Conservation (phyloP, 805 yeast species). For the Teunomyces gatunensis region DNA sequence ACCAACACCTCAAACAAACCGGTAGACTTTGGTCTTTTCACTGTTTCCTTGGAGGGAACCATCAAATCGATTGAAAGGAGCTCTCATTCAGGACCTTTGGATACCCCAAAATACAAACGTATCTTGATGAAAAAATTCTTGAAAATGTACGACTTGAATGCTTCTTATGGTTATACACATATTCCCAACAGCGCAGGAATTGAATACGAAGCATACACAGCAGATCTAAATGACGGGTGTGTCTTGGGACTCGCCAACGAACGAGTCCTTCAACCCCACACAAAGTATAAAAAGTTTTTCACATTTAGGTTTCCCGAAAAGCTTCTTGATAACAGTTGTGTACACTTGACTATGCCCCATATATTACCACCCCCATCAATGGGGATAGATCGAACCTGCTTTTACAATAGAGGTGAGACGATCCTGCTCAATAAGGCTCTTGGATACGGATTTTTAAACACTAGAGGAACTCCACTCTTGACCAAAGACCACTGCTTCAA, state of each 20-base stretch:
- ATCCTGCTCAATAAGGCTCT: constrained; percentile 38
- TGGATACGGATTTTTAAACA: constrained; percentile 55
- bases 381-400: constrained; percentile 40
- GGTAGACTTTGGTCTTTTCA: constrained; percentile 43
- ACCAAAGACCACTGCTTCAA: constrained; percentile 47
- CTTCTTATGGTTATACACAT: constrained; percentile 49
- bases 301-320: constrained; percentile 57
- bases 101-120: constrained; percentile 21
- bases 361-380: constrained; percentile 43
- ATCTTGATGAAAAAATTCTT: constrained; percentile 48
- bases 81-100: constrained; percentile 9
- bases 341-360: constrained; percentile 40
- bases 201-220: constrained; percentile 41
- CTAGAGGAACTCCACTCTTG: constrained; percentile 52
- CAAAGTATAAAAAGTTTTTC: constrained; percentile 55
- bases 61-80: constrained; percentile 31
- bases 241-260: constrained; percentile 48
- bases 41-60: constrained; percentile 32
- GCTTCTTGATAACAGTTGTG: constrained; percentile 51
- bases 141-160: constrained; percentile 60
- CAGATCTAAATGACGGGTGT: constrained; percentile 47
- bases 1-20: constrained; percentile 46
- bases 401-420: constrained; percentile 30
- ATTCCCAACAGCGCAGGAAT: constrained; percentile 53
- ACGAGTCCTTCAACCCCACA: constrained; percentile 47